Base-by-base conservation (phyloP, 345 rosid species). In the Erodium maritimum region DNA sequence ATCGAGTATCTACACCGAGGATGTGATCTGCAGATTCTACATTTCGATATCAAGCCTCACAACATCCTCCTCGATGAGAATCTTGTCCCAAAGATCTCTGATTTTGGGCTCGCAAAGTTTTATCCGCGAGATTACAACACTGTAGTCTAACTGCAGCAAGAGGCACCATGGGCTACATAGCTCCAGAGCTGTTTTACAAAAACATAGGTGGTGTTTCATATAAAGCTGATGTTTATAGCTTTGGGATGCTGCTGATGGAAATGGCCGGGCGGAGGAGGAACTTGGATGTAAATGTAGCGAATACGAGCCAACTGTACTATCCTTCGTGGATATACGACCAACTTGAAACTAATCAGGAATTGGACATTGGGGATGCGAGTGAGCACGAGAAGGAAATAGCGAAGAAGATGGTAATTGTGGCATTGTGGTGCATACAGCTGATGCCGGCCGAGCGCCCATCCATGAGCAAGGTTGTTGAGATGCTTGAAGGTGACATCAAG, bases 41-140 rank as follows among this genome's bases (percentile, higher is more conserved):
- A 69, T 64, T 59, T 69, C 22, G 73, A 69, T 10, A 69, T 69
- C 17, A 72, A 56, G 29, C 61, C 65, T 6, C 68, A 65, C 17
- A 59, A 59, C 54, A 69, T 61, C 18, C 21, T 63, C 18, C 63
- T 66, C 50, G 64, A 51, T 12, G 3, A 52, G 1, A 52, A 55
- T 19, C 51, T 46, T 33, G n/a, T 7, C 13, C 46, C 65, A 8
- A 50, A 62, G 33, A 55, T 74, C 9, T 58, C 68, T 0, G 72
- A 69, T 33, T 63, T 69, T 20, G 68, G 72, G 5, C 60, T 63
- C 13, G 67, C 72, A 14, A 69, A 69, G 18, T 11, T 69, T 13
- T 63, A 48, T 34, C 24, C 64, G 0, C 19, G 5, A 14, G 52
- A 55, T 1, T 21, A 57, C 4, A 62, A 23, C 8, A 54, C 45